Evolutionary conservation across 768 basidiomycete genomes (phyloP).

Genomic region (Lentinula edodes): DNA sequence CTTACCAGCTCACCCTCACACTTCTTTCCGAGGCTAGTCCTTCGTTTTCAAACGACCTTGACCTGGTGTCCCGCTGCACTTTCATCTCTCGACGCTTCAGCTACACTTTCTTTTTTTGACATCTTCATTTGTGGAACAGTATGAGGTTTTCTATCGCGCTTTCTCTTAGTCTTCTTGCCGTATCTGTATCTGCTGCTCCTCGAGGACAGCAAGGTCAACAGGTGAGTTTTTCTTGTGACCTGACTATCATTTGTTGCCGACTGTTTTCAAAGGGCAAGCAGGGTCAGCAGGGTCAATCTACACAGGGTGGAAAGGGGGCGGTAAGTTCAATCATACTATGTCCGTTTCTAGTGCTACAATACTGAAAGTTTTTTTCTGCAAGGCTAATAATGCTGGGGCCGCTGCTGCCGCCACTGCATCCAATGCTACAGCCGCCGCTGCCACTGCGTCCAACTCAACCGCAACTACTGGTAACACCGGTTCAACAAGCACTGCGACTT

Average conservation of each 20-base stretch:
- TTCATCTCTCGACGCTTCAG: conserved; percentile 7
- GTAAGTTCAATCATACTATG: background rate
- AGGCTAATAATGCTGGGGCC: background rate
- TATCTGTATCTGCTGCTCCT: conserved; percentile 16
- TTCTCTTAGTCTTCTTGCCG: conserved; percentile 17
- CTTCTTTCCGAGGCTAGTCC: conserved; percentile 9
- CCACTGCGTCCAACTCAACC: conserved; percentile 8
- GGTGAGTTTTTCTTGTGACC: background rate
- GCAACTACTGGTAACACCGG: conserved; percentile 11
- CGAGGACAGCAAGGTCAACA: conserved; percentile 1
- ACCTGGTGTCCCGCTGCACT: conserved; percentile 14
- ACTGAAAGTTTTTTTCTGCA: background rate
- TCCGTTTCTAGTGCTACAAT: background rate
- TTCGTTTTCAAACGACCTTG: conserved; percentile 9
- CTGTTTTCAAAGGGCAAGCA: conserved; percentile 5
- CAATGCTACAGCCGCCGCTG: background rate
- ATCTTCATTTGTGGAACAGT: conserved; percentile 7
- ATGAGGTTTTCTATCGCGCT: conserved; percentile 28
- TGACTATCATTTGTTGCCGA: background rate
- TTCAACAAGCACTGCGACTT: conserved; percentile 16
- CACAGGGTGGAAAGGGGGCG: background rate
- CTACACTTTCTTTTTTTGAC: conserved; percentile 9
- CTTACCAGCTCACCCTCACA: background rate
- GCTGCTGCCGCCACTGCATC: background rate
- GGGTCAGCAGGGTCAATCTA: background rate